Base-by-base conservation (phyloP, 2,329 filamentous ascomycete genomes). In the Septoria linicola region DNA sequence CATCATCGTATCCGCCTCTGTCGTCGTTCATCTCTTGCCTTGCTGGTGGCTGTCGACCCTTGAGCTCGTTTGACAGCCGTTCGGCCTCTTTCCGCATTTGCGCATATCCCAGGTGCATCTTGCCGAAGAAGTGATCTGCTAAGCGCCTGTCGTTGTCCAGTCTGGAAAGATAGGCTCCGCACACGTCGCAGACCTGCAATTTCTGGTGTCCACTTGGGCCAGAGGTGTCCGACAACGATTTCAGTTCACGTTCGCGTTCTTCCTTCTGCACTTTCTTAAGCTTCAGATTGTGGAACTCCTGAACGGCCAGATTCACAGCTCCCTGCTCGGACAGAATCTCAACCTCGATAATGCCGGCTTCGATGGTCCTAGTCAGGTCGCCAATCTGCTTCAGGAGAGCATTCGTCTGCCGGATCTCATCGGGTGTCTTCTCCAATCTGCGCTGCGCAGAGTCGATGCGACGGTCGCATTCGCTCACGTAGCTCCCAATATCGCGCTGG, bases 31-130 rank as follows among this genome's bases (percentile, higher is more conserved):
- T 53, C 21, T 78, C 77, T 48, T 80, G 76, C 61, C 81, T 77
- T 16, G 76, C 73, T 14, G 81, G 83, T 34, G 82, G 80, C 41
- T 79, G 76, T 21, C 88, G 77, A 1, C 85, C 85, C 67, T 89
- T 88, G 71, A 96, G 78, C 68, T 96, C 90, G 71, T 90, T 90
- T 44, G 86, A 86, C 57, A 99, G 83, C n/a, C 81, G 76, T 49
- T 96, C 90, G 65, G 83, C 90, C 2, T 90, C 93, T 78, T 93
- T 95, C 63, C 93, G 83, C 93, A 99, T 99, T 73, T 96, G 89
- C 13, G 93, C 93, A 69, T 97, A 99, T 0, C 93, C 93, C 51
- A 99, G 75, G 68, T 99, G 93, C 93, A 99, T 99, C 78, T 99
- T 99, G 17, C 93, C 93, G 71, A 96, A 97, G 69, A 99, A 99